Evolutionary conservation across 495 filamentous ascomycete species (phyloP), one percentile per base, ranked within the genome.

Genomic region (Jackrogersella multiformis): DNA sequence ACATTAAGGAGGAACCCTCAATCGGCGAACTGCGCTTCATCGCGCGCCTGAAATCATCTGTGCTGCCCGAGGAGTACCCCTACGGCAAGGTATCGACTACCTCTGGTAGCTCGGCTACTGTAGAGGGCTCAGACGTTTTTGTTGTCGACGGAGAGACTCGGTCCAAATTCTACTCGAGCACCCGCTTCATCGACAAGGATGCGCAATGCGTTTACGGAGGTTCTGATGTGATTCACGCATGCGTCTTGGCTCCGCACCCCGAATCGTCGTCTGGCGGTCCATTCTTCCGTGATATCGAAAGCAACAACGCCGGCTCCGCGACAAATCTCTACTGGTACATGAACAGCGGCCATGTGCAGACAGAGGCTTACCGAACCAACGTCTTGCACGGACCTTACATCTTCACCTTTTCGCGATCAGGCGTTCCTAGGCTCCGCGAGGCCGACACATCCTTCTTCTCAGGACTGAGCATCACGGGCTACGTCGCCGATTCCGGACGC

Each of bases 291-390:
- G 88, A 90, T 61, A 90, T 90, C 76, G 81, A 90, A 68, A 73
- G 80, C 49, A 90, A 90, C 77, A 86, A 88, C 56, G 86, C 81
- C 10, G 84, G 82, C 21, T 75, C 68, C 5, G 84, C 81, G 45
- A 88, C 84, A 8, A 84, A 85, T 38, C 80, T 89, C 0, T 89
- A 88, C 77, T 89, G 85, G 79, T 90, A 89, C 73, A 90, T 89
- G 88, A 89, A 88, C 77, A 85, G 82, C 18, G 81, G 81, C 10
- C 86, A 88, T 55, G 85, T 86, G 8, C 84, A 88, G 72, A 90
- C 87, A 2, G 88, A 90, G 61, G 60, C 77, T 4, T 88, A 75
- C 75, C 81, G 88, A 24, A 85, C 80, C 77, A 88, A 88, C 21
- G 69, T 74, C n/a, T 79, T 90, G n/a, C 87, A 90, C 73, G 88